Evolutionary conservation across 345 rosid genomes (phyloP).

Genomic region (Hypericum androsaemum): DNA sequence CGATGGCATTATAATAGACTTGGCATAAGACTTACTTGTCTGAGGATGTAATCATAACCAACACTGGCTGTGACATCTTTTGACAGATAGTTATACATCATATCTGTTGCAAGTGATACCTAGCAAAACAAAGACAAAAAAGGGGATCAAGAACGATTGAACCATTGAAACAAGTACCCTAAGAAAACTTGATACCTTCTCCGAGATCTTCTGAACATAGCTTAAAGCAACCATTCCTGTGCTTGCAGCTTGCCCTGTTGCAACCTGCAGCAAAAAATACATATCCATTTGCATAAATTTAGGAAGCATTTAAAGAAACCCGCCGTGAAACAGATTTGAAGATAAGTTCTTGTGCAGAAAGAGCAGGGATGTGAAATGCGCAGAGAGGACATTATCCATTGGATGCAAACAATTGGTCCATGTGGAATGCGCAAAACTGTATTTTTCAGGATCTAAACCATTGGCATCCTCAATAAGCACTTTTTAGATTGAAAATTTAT

Average conservation of each 20-base stretch:
- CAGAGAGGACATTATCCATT: too few relatives aligned
- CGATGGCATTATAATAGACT: too few relatives aligned
- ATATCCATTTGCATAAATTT: background rate
- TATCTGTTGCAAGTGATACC: constrained; percentile 87
- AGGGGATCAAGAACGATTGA: constrained; percentile 2
- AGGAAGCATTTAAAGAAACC: too few relatives aligned
- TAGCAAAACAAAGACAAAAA: constrained; percentile 17
- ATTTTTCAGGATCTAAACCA: too few relatives aligned
- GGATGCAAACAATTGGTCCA: too few relatives aligned
- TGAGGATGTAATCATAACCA: constrained; percentile 87
- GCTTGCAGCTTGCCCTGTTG: constrained; percentile 92
- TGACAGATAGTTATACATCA: constrained; percentile 83
- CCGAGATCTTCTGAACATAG: constrained; percentile 94
- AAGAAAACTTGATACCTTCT: constrained; percentile 50
- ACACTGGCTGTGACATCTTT: constrained; percentile 80
- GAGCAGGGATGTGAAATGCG: too few relatives aligned
- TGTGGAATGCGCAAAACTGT: too few relatives aligned
- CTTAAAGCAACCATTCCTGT: constrained; percentile 77
- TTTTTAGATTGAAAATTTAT: background rate
- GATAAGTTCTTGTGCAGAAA: too few relatives aligned
- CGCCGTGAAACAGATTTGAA: too few relatives aligned
- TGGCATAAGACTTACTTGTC: constrained; percentile 55
- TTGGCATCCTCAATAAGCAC: too few relatives aligned
- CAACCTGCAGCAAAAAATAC: constrained; percentile 44
- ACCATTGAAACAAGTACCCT: background rate